A percentile compares a stretch with the other conserved stretches of the same genome.
Conservation (phyloP, 2,329 filamentous ascomycete genomes). For the Fusarium ramigenum region DNA sequence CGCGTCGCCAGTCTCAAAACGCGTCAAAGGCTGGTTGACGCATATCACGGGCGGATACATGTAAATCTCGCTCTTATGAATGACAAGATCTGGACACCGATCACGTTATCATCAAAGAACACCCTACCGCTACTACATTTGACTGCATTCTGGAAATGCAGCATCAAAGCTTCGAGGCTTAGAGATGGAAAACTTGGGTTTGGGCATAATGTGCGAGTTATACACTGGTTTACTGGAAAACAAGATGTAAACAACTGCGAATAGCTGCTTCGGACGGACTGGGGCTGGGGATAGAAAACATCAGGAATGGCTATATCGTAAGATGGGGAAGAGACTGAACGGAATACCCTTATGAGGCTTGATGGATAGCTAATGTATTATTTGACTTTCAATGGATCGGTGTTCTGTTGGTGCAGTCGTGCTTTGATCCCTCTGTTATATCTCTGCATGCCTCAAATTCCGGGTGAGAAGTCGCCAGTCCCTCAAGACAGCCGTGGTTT, state of each 20-base stretch:
- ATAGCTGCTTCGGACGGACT: neutral
- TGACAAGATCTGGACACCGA: neutral
- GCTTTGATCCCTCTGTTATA: rapidly evolving
- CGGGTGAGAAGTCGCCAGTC: too few relatives aligned
- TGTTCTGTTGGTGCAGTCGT: rapidly evolving
- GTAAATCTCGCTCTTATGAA: neutral
- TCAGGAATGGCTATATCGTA: neutral
- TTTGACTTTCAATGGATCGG: neutral
- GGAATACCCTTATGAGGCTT: neutral
- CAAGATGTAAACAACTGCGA: neutral
- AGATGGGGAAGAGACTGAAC: neutral
- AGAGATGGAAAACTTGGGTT: neutral
- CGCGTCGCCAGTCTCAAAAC: slow-evolving; percentile 10
- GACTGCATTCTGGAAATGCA: neutral
- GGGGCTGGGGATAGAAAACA: neutral
- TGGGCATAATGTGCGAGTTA: neutral
- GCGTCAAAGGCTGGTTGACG: slow-evolving; percentile 11
- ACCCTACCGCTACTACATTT: neutral
- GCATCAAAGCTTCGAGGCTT: neutral
- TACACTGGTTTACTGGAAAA: neutral
- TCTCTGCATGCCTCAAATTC: too few relatives aligned
- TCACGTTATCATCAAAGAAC: neutral
- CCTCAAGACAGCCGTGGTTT: too few relatives aligned
- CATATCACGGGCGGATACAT: slow-evolving; percentile 13
- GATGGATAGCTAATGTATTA: neutral